These are phyloP conservation scores for Chalciporus piperatus DNA, from an alignment of 768 basidiomycete species.

Conservation along the genomic window DNA sequence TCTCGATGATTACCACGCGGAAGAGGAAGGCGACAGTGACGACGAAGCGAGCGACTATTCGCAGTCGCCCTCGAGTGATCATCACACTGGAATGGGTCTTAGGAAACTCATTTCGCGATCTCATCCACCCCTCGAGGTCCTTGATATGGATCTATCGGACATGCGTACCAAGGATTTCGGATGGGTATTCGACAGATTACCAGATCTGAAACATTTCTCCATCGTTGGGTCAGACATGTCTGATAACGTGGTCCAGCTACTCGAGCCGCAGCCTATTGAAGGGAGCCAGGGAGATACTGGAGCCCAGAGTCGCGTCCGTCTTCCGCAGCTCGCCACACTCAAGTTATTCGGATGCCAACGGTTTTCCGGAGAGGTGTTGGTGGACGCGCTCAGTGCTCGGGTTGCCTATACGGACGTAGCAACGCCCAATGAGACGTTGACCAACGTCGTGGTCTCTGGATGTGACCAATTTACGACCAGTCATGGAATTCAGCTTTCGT, in stretches of 20 bases:
- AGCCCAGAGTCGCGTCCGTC: slow-evolving; percentile 37
- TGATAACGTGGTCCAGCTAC: slow-evolving; percentile 60
- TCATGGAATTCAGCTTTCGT: slow-evolving; percentile 24
- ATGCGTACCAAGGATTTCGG: slow-evolving; percentile 81
- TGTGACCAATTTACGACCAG: slow-evolving; percentile 20
- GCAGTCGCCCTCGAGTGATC: slow-evolving; percentile 74
- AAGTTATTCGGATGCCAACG: slow-evolving; percentile 62
- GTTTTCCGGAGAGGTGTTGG: slow-evolving; percentile 56
- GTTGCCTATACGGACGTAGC: slow-evolving; percentile 37
- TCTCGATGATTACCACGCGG: slow-evolving; percentile 28
- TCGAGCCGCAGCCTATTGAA: slow-evolving; percentile 40
- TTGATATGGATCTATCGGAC: slow-evolving; percentile 81
- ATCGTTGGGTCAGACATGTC: slow-evolving; percentile 85
- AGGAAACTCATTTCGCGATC: slow-evolving; percentile 60
- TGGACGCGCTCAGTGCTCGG: slow-evolving; percentile 50
- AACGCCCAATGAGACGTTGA: slow-evolving; percentile 28
- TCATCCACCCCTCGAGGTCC: slow-evolving; percentile 57
- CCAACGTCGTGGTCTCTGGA: slow-evolving; percentile 23
- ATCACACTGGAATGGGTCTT: slow-evolving; percentile 77
- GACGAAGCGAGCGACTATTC: slow-evolving; percentile 75
- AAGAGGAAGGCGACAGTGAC: slow-evolving; percentile 67
- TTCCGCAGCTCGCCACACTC: slow-evolving; percentile 54
- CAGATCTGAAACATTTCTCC: slow-evolving; percentile 56
- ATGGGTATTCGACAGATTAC: slow-evolving; percentile 60
- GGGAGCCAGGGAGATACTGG: slow-evolving; percentile 6